A percentile compares a stretch with the other conserved stretches of the same genome.
These are phyloP conservation scores for Arthroderma sp. DNA, from an alignment of 2,329 filamentous ascomycete genomes.

Conservation along the genomic window DNA sequence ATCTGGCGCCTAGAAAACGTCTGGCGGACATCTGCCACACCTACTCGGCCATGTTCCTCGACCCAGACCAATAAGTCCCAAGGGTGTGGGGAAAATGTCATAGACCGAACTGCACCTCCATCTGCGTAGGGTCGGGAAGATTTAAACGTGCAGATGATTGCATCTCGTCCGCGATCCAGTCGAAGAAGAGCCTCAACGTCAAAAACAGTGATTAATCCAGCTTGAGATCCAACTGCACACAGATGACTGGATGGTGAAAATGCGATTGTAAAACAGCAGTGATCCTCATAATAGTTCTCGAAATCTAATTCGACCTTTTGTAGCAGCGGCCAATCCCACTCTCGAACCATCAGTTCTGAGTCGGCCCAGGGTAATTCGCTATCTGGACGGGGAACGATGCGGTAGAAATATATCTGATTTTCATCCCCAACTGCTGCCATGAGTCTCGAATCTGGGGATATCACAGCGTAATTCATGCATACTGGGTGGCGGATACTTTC, in stretches of 20 bases:
- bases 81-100: conserved; percentile 81
- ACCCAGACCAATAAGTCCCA: conserved; percentile 90
- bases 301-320: conserved; percentile 28
- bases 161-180: conserved; percentile 39
- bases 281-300: conserved; percentile 26
- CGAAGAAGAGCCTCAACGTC: conserved; percentile 24
- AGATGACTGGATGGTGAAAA: conserved; percentile 37
- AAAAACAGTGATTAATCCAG: conserved; percentile 34
- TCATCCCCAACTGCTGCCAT: conserved; percentile 80
- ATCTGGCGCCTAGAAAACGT: conserved; percentile 33
- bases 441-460: conserved; percentile 74
- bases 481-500: conserved; percentile 63
- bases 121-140: conserved; percentile 61
- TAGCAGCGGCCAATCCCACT: conserved; percentile 30
- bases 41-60: conserved; percentile 55
- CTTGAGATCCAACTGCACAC: conserved; percentile 38
- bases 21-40: conserved; percentile 35
- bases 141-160: conserved; percentile 61
- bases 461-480: conserved; percentile 84
- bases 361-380: conserved; percentile 15
- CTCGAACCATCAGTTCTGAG: conserved; percentile 22
- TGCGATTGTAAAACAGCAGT: conserved; percentile 35
- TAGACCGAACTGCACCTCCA: conserved; percentile 71
- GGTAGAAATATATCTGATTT: conserved; percentile 71
- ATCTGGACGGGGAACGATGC: conserved; percentile 17